Percentiles rank a stretch among this genome's conserved stretches.
Evolutionary conservation across 2,329 filamentous ascomycete species (phyloP).

Genomic region (Talaromyces sp.): DNA sequence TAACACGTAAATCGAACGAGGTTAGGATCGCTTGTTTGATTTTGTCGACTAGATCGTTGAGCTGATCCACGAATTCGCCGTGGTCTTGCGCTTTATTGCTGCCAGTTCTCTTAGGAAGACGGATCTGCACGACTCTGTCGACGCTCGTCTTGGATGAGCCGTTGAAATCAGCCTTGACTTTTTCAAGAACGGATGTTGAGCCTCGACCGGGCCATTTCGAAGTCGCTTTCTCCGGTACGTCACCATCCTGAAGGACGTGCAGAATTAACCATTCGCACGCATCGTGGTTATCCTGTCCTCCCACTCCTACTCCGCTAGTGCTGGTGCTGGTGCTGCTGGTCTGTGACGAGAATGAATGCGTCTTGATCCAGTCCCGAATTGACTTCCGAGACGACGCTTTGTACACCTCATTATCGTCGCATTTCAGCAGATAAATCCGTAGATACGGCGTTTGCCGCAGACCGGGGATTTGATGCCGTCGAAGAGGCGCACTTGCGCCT

Average conservation of each 20-base stretch:
- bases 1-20: slow-evolving; percentile 86
- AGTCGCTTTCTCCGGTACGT: slow-evolving; percentile 62
- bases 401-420: slow-evolving; percentile 94
- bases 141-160: slow-evolving; percentile 66
- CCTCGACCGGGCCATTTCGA: slow-evolving; percentile 75
- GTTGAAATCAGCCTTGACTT: slow-evolving; percentile 87
- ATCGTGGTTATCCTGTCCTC: slow-evolving; percentile 85
- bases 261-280: slow-evolving; percentile 94
- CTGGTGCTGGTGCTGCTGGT: slow-evolving; percentile 19
- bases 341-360: slow-evolving; percentile 60
- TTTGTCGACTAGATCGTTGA: slow-evolving; percentile 79
- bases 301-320: slow-evolving; percentile 39
- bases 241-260: slow-evolving; percentile 83
- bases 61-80: slow-evolving; percentile 75
- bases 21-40: slow-evolving; percentile 81
- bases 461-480: slow-evolving; percentile 92
- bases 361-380: slow-evolving; percentile 87
- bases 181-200: slow-evolving; percentile 81
- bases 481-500: slow-evolving; percentile 33
- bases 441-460: slow-evolving; percentile 89
- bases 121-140: slow-evolving; percentile 81
- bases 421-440: slow-evolving; percentile 82
- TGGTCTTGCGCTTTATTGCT: slow-evolving; percentile 53
- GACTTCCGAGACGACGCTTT: slow-evolving; percentile 73
- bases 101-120: slow-evolving; percentile 50